Evolutionary conservation across 2,329 filamentous ascomycete genomes (phyloP).

Genomic region (Ceratocystis harringtonii): DNA sequence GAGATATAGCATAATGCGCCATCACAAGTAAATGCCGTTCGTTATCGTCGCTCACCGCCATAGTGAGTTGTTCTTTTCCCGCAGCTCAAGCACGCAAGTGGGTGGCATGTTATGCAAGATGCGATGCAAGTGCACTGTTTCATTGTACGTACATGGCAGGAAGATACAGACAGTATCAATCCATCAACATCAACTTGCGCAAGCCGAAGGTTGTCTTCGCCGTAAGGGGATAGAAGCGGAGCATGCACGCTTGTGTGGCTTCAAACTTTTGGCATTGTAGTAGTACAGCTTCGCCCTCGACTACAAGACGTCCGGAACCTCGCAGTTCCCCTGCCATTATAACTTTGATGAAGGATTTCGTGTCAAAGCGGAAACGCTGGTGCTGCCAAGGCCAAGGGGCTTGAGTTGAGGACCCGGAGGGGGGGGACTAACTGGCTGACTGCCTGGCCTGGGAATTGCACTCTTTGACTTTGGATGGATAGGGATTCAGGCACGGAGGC

Average conservation of each 20-base stretch:
- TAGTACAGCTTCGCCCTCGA: too few species aligned
- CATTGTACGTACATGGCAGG: neutral
- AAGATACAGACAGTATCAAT: neutral
- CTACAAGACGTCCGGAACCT: too few species aligned
- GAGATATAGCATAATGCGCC: neutral
- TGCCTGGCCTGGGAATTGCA: too few species aligned
- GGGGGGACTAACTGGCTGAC: too few species aligned
- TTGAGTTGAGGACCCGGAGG: neutral
- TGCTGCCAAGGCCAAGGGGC: neutral
- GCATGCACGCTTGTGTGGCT: too few species aligned
- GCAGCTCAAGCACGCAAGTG: neutral
- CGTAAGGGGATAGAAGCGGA: too few species aligned
- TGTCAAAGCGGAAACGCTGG: neutral
- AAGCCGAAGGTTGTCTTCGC: neutral
- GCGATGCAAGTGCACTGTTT: neutral
- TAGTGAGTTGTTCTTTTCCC: constrained; percentile 10
- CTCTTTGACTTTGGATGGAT: neutral
- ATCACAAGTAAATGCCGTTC: neutral
- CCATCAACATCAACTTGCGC: neutral
- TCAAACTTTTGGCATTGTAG: too few species aligned
- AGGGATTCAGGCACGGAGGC: neutral
- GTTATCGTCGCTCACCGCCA: constrained; percentile 8
- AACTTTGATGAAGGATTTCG: neutral
- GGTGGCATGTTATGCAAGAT: neutral
- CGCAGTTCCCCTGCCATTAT: neutral